Percentiles rank a stretch among this genome's conserved stretches.
These are phyloP conservation scores for Fulvia fulva DNA, from an alignment of 2,329 filamentous ascomycete species.

Conservation along the genomic window DNA sequence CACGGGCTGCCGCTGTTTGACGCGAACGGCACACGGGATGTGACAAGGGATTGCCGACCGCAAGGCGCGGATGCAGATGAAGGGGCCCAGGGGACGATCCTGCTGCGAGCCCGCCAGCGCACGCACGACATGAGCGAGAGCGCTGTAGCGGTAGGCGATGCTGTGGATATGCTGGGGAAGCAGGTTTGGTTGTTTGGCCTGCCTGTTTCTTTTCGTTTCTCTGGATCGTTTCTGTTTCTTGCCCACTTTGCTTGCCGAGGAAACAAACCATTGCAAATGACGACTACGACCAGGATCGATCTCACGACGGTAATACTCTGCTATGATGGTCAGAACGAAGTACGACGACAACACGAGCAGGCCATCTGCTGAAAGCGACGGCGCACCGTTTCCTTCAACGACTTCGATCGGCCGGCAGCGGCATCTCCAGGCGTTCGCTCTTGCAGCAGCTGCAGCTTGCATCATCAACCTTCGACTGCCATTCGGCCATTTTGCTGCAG, in stretches of 20 bases:
- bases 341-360: not conserved
- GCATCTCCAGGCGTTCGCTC: not conserved
- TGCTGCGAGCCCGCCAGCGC: not conserved
- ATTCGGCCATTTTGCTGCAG: not conserved
- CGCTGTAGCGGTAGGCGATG: not conserved
- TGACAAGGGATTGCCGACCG: not conserved
- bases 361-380: not conserved
- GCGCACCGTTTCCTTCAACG: not conserved
- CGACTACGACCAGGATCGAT: not conserved
- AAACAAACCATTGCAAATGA: not conserved
- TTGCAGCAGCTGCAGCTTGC: not conserved
- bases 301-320: not conserved
- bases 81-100: not conserved
- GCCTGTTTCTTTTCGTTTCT: not conserved
- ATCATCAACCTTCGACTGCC: not conserved
- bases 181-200: not conserved
- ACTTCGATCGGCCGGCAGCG: not conserved
- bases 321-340: not conserved
- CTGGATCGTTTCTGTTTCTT: too few relatives aligned
- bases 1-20: not conserved
- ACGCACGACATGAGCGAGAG: not conserved
- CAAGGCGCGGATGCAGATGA: not conserved
- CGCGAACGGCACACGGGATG: not conserved
- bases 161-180: not conserved
- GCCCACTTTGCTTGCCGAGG: not conserved